A percentile compares a stretch with the other conserved stretches of the same genome.
These are phyloP conservation scores for Penicillium brevicompactum DNA, from an alignment of 2,329 filamentous ascomycete genomes.

Conservation along the genomic window DNA sequence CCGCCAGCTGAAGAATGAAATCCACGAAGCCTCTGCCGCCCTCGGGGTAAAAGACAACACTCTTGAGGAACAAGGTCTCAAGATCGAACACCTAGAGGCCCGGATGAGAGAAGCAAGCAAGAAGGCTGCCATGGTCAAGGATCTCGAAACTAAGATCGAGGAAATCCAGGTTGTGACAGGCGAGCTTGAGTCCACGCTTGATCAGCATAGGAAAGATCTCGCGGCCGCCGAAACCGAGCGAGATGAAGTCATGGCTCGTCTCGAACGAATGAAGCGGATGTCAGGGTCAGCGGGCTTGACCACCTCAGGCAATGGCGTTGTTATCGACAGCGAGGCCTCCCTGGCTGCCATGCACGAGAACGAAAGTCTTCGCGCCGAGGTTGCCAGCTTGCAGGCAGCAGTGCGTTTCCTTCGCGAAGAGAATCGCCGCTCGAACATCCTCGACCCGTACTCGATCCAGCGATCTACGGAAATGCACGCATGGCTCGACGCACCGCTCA, in stretches of 20 bases:
- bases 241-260: constrained; percentile 44
- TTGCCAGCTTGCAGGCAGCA: constrained; percentile 48
- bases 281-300: constrained; percentile 41
- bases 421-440: constrained; percentile 43
- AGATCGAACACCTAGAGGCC: constrained; percentile 89
- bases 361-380: constrained; percentile 45
- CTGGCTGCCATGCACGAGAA: constrained; percentile 47
- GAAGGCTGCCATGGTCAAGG: constrained; percentile 61
- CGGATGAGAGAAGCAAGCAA: constrained; percentile 81
- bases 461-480: constrained; percentile 42
- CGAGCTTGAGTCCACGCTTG: constrained; percentile 35
- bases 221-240: constrained; percentile 42
- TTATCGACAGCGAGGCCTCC: constrained; percentile 42
- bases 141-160: constrained; percentile 46
- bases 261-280: constrained; percentile 46
- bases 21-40: constrained; percentile 73
- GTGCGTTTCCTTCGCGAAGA: constrained; percentile 50
- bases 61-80: constrained; percentile 82
- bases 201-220: constrained; percentile 40
- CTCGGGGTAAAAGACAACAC: constrained; percentile 76
- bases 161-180: constrained; percentile 37
- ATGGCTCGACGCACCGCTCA: constrained; percentile 48
- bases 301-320: constrained; percentile 39
- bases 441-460: constrained; percentile 46
- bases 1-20: constrained; percentile 74